phyloP scores from a whole-genome alignment of 2,329 filamentous ascomycete genomes.

The Monilinia aucupariae region DNA sequence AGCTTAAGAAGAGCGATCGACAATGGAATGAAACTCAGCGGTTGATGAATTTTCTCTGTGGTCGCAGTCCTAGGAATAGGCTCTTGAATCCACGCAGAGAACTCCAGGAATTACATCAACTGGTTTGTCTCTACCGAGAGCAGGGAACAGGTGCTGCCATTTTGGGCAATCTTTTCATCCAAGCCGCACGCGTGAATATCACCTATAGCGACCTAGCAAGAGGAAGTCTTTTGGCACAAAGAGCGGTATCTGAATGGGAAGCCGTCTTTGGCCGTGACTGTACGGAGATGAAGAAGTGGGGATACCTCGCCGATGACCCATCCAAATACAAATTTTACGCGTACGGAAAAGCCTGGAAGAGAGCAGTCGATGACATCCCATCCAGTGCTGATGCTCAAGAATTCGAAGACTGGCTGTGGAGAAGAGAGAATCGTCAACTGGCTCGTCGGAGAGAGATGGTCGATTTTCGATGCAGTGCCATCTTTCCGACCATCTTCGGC shows the following conservation, averaged over 20 bases:
- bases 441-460: constrained; percentile 14
- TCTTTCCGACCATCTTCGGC: constrained; percentile 25
- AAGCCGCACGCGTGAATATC: constrained; percentile 32
- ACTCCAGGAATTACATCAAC: constrained; percentile 28
- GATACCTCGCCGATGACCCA: constrained; percentile 20
- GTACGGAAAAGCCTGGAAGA: constrained; percentile 22
- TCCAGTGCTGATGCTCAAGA: constrained; percentile 15
- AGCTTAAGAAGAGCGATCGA: constrained; percentile 35
- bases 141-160: constrained; percentile 26
- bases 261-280: constrained; percentile 19
- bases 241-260: constrained; percentile 21
- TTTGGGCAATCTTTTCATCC: constrained; percentile 27
- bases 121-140: constrained; percentile 30
- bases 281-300: constrained; percentile 15
- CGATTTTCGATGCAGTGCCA: constrained; percentile 22
- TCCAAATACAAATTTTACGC: constrained; percentile 22
- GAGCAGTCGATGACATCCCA: constrained; percentile 20
- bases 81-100: constrained; percentile 15
- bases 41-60: constrained; percentile 30
- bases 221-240: constrained; percentile 31
- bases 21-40: constrained; percentile 26
- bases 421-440: constrained; percentile 22
- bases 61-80: constrained; percentile 15
- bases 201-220: constrained; percentile 35
- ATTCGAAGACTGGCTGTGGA: constrained; percentile 29